Conservation (phyloP, 306 rosid genomes). For the Rosa chinensis region DNA sequence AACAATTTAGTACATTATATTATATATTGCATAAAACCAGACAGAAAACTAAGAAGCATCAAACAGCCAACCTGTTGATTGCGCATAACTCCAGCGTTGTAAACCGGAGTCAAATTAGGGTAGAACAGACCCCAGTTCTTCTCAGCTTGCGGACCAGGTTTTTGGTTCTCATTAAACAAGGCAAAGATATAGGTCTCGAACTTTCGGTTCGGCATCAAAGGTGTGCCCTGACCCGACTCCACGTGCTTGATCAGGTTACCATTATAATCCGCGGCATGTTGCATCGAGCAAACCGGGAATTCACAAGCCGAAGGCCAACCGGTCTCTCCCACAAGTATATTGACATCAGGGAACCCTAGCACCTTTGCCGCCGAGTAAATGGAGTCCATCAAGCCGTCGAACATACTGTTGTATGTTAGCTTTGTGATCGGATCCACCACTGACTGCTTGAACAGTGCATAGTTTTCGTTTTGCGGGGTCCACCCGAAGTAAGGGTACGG, state of each 20-base stretch:
- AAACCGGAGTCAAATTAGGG: constrained; percentile 75
- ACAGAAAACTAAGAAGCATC: neutral
- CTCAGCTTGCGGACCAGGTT: constrained; percentile 87
- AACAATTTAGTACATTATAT: neutral
- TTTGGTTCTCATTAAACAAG: constrained; percentile 73
- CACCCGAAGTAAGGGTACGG: constrained; percentile 83
- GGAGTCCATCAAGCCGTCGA: constrained; percentile 70
- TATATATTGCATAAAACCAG: neutral
- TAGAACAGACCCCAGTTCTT: constrained; percentile 80
- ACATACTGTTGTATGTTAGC: constrained; percentile 62
- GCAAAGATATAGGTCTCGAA: constrained; percentile 68
- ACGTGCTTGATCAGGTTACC: constrained; percentile 50
- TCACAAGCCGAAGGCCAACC: constrained; percentile 93
- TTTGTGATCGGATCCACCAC: constrained; percentile 55
- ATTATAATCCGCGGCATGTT: constrained; percentile 54
- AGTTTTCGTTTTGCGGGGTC: constrained; percentile 51
- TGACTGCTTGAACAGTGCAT: constrained; percentile 52
- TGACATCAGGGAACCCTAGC: constrained; percentile 56
- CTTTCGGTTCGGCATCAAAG: constrained; percentile 77
- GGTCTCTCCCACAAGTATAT: constrained; percentile 62
- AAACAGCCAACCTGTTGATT: constrained; percentile 36
- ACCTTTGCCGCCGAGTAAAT: constrained; percentile 66
- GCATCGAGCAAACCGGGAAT: constrained; percentile 56
- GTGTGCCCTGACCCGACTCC: constrained; percentile 59
- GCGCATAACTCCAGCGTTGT: constrained; percentile 54